Conservation (phyloP, 306 rosid genomes). For the Ormosia semicastrata region DNA sequence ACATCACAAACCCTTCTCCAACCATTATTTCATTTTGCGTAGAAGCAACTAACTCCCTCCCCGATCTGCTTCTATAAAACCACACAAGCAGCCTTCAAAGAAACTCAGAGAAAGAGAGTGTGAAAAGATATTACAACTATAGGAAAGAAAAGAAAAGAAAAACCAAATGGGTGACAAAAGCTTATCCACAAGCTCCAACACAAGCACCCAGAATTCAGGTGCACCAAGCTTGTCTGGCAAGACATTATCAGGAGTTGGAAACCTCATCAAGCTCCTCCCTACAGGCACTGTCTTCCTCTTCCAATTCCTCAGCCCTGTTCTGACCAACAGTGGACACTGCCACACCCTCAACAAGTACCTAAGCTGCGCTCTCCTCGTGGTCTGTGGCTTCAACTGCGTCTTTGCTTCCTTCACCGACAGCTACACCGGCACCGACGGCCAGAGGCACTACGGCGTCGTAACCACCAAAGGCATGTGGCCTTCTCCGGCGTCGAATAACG, state of each 20-base stretch:
- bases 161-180: neutral
- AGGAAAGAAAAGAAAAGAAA: neutral
- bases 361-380: constrained; percentile 31
- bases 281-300: constrained; percentile 75
- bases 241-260: constrained; percentile 53
- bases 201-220: neutral
- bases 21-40: constrained; percentile 30
- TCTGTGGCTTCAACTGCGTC: constrained; percentile 59
- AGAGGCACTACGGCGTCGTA: constrained; percentile 52
- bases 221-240: neutral
- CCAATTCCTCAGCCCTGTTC: constrained; percentile 69
- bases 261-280: constrained; percentile 71
- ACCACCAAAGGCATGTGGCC: constrained; percentile 74
- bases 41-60: constrained; percentile 26
- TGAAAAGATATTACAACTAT: too few relatives aligned
- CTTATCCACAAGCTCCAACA: neutral
- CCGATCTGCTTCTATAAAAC: constrained; percentile 10
- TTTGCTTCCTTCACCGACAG: constrained; percentile 85
- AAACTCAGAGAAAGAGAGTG: neutral
- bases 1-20: neutral
- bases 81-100: neutral
- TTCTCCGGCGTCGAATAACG: constrained; percentile 32
- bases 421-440: constrained; percentile 57
- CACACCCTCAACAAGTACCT: constrained; percentile 47
- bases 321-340: constrained; percentile 75